Conservation (phyloP, 2,329 filamentous ascomycete species). For the Emericellopsis atlantica region DNA sequence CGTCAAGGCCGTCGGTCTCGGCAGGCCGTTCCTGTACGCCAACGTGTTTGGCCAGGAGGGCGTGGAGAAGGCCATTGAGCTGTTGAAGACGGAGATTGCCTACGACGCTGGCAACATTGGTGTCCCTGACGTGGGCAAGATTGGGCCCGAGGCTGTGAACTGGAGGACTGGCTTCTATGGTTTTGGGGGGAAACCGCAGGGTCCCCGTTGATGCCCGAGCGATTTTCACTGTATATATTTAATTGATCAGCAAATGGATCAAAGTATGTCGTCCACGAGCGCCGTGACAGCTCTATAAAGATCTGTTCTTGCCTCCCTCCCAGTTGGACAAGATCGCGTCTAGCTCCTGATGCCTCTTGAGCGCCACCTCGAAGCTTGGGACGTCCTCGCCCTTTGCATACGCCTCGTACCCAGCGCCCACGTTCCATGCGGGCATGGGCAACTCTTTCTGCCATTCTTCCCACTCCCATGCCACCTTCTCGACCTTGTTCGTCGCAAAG, state of each 20-base stretch:
- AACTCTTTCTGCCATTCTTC: background rate
- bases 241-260: no score
- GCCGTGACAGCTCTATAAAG: background rate
- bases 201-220: no score
- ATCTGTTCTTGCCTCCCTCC: background rate
- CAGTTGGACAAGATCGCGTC: background rate
- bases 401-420: background rate
- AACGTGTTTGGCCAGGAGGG: constrained; percentile 38
- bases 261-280: no score
- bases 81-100: constrained; percentile 36
- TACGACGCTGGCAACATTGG: constrained; percentile 30
- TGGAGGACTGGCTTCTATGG: no score
- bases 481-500: background rate
- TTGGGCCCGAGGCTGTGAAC: constrained; percentile 5
- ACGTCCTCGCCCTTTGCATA: background rate
- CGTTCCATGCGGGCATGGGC: background rate
- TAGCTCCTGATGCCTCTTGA: background rate
- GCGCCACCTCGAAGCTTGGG: background rate
- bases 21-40: constrained; percentile 37
- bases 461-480: background rate
- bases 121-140: constrained; percentile 21
- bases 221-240: no score
- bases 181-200: no score
- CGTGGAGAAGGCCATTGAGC: constrained; percentile 26
- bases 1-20: constrained; percentile 30